Conservation (phyloP, 2,329 filamentous ascomycete genomes). For the Penicillium glabrum region DNA sequence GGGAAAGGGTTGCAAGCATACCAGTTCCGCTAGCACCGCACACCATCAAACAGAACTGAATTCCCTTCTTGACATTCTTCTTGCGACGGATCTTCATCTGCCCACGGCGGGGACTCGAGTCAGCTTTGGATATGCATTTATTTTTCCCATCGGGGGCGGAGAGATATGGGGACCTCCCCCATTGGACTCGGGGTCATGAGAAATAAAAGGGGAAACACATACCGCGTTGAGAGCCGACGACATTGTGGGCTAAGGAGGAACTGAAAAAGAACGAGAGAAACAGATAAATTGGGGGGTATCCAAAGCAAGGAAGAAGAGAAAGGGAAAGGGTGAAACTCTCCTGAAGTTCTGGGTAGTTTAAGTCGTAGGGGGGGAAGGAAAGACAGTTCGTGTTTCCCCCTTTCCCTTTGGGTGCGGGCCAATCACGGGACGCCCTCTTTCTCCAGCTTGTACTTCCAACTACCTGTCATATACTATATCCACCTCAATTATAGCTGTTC, state of each 20-base stretch:
- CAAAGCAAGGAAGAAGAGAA: slow-evolving; percentile 20
- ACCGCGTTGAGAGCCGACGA: slow-evolving; percentile 56
- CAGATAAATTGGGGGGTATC: slow-evolving; percentile 14
- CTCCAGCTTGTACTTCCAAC: neutral
- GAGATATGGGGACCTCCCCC: slow-evolving; percentile 14
- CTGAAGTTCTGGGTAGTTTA: slow-evolving; percentile 22
- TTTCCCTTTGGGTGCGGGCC: slow-evolving; percentile 25
- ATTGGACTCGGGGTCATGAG: neutral
- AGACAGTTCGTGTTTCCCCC: slow-evolving; percentile 31
- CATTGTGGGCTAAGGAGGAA: slow-evolving; percentile 42
- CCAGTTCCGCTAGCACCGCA: slow-evolving; percentile 98
- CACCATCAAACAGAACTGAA: slow-evolving; percentile 99
- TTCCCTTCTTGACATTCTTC: slow-evolving; percentile 99
- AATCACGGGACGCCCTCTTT: slow-evolving; percentile 23
- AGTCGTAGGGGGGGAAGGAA: slow-evolving; percentile 20
- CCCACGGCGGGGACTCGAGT: slow-evolving; percentile 23
- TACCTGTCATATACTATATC: neutral
- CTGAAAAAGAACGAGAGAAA: slow-evolving; percentile 21
- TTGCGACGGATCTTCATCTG: slow-evolving; percentile 97
- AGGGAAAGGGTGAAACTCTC: slow-evolving; percentile 27
- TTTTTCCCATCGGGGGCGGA: slow-evolving; percentile 12
- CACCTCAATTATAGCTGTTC: neutral
- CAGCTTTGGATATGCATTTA: slow-evolving; percentile 16
- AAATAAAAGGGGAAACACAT: slow-evolving; percentile 36
- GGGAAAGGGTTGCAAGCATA: slow-evolving; percentile 44